Evolutionary conservation across 106 monocot genomes (phyloP), one percentile per base, ranked within the genome.

Genomic region (Acorus calamus): DNA sequence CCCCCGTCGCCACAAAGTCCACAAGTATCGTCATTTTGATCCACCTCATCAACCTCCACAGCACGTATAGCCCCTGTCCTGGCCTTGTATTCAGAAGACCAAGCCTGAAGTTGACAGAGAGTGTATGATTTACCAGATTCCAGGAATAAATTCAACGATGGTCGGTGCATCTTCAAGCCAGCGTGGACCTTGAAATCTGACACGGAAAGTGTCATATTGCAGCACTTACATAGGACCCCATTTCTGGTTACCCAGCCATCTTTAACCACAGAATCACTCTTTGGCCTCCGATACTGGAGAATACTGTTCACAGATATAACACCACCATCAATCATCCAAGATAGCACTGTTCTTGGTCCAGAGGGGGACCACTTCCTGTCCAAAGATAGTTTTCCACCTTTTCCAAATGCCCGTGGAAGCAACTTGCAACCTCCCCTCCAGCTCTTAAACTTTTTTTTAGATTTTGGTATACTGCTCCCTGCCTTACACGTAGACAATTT

Each of bases 221-320:
- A 90, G 67, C 94, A 96, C 60, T 82, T 80, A 70, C 94, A 90
- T 52, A 84, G 65, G 78, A 96, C 81, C 12, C 90, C 94, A 57
- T 90, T 76, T 28, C 55, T 59, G 14, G 78, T 84, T 66, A 87
- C 71, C 81, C 73, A 76, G 9, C 94, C 94, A 76, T 90, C 84
- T 57, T 87, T 89, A 1, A 84, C 41, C 45, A 79, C 53, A 7
- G 49, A 70, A 61, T 78, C 69, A 48, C 65, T 83, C 53, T 78
- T 87, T 45, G 74, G 62, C 61, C 75, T 74, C 46, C 78, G 57
- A 50, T 65, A 87, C 51, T 96, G 80, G 4, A 87, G 28, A 46
- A 67, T 56, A 72, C 82, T 87, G 59, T 83, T 86, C 7, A 77
- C 47, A 76, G 84, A 69, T 60, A 90, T 42, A 63, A 72, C 58